Evolutionary conservation across 2,329 filamentous ascomycete genomes (phyloP).

Genomic region (Penicillium sp.): DNA sequence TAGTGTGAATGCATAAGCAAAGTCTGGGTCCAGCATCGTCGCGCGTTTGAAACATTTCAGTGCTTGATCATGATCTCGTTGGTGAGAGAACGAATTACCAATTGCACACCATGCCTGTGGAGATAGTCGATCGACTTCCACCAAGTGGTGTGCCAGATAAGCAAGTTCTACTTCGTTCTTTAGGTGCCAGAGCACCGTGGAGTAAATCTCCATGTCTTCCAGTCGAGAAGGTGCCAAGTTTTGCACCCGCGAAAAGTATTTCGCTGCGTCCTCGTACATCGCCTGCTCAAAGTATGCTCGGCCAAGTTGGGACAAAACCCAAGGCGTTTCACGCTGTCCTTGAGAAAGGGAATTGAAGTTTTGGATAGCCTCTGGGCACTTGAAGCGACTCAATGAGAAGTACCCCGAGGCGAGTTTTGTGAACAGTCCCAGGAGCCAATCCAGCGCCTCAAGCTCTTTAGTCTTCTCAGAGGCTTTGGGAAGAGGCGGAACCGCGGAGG

Average conservation of each 20-base stretch:
- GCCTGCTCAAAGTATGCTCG: slow-evolving; percentile 88
- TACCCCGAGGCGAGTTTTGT: slow-evolving; percentile 77
- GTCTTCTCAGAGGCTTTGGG: slow-evolving; percentile 47
- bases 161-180: slow-evolving; percentile 88
- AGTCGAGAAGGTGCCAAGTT: slow-evolving; percentile 73
- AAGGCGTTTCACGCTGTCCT: slow-evolving; percentile 80
- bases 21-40: slow-evolving; percentile 80
- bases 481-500: slow-evolving; percentile 19
- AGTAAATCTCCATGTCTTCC: slow-evolving; percentile 97
- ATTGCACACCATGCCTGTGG: slow-evolving; percentile 95
- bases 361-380: slow-evolving; percentile 69
- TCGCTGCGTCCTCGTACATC: slow-evolving; percentile 78
- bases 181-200: slow-evolving; percentile 96
- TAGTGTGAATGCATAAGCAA: slow-evolving; percentile 91
- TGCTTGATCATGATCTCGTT: slow-evolving; percentile 89
- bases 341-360: slow-evolving; percentile 65
- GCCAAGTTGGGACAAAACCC: slow-evolving; percentile 86
- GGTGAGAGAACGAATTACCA: slow-evolving; percentile 89
- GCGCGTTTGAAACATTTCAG: slow-evolving; percentile 91
- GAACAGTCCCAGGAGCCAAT: slow-evolving; percentile 71
- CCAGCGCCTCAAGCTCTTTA: slow-evolving; percentile 69
- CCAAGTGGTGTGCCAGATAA: slow-evolving; percentile 82
- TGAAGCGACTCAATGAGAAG: slow-evolving; percentile 69
- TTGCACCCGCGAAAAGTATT: slow-evolving; percentile 73
- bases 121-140: slow-evolving; percentile 79